These are phyloP conservation scores for Neonectria magnoliae DNA, from an alignment of 2,329 filamentous ascomycete genomes.

Conservation along the genomic window DNA sequence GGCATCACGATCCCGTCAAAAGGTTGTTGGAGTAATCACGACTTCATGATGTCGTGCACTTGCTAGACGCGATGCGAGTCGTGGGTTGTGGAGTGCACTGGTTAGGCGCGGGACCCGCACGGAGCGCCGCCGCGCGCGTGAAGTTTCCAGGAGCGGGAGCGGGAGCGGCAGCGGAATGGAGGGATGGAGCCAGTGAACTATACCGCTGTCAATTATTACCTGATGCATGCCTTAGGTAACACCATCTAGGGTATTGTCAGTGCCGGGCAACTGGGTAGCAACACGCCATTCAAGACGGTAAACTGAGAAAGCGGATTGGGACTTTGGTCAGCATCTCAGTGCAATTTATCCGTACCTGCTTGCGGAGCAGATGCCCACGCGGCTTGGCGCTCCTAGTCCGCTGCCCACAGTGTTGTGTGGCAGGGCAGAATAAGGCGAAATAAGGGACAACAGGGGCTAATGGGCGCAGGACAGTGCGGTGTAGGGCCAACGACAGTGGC, in stretches of 20 bases:
- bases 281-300: too few species aligned
- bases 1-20: not conserved
- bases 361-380: not conserved
- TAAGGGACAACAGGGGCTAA: not conserved
- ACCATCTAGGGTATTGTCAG: too few species aligned
- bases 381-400: too few species aligned
- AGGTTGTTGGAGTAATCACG: not conserved
- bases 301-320: not conserved
- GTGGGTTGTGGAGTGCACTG: not conserved
- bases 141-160: not conserved
- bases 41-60: not conserved
- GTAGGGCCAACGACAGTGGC: not conserved
- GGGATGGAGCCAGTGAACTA: not conserved
- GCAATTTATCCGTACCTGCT: not conserved
- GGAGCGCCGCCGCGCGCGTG: not conserved
- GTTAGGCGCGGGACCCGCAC: not conserved
- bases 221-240: not conserved
- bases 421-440: not conserved
- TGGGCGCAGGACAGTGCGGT: not conserved
- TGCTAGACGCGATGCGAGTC: not conserved
- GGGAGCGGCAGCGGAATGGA: not conserved
- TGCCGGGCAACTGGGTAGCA: too few species aligned
- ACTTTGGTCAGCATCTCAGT: not conserved
- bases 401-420: not conserved
- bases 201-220: not conserved